Conservation (phyloP, 2,329 filamentous ascomycete species). For the Pseudogymnoascus sp. region DNA sequence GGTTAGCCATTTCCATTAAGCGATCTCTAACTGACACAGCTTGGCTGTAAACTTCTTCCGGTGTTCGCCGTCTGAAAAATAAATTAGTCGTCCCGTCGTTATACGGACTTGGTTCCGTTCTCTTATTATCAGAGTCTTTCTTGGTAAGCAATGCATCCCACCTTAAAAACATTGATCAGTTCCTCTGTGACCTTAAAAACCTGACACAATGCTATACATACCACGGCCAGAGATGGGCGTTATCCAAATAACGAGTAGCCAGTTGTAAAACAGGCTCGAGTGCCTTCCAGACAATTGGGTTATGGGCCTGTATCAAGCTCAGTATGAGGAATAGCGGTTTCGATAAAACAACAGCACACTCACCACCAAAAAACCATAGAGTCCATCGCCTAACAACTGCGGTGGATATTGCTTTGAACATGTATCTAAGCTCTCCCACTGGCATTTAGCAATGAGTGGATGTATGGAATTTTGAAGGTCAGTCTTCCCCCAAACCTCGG, state of each 20-base stretch:
- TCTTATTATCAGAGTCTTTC: not conserved
- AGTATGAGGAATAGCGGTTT: not conserved
- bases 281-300: not conserved
- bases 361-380: not conserved
- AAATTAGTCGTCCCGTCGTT: not conserved
- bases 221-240: not conserved
- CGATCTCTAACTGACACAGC: not conserved
- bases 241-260: not conserved
- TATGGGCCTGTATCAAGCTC: not conserved
- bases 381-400: not conserved
- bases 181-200: not conserved
- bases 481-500: not conserved
- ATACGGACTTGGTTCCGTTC: not conserved
- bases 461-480: not conserved
- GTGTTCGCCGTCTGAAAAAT: not conserved
- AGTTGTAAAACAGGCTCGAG: not conserved
- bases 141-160: not conserved
- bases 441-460: not conserved
- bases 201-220: not conserved
- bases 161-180: not conserved
- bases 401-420: not conserved
- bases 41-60: not conserved
- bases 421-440: not conserved
- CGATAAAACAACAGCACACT: not conserved
- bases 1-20: not conserved